Evolutionary conservation across 768 basidiomycete genomes (phyloP).

Genomic region (Phlegmacium glaucopus): DNA sequence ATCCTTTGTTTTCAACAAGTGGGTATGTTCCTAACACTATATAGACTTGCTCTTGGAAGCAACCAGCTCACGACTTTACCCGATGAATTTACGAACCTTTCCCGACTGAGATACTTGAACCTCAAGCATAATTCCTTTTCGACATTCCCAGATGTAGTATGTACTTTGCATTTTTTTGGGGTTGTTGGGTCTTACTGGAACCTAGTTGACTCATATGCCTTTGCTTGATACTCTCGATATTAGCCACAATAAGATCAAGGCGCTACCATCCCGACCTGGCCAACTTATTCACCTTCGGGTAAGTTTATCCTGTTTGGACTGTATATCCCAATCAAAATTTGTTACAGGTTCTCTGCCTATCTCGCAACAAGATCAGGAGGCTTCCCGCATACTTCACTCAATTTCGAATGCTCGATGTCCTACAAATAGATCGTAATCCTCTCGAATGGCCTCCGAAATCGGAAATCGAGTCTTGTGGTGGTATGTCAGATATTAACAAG

Average conservation of each 20-base stretch:
- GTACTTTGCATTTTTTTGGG: slow-evolving; percentile 26
- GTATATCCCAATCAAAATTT: not conserved
- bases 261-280: slow-evolving; percentile 77
- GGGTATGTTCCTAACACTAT: not conserved
- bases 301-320: not conserved
- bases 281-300: slow-evolving; percentile 75
- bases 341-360: slow-evolving; percentile 76
- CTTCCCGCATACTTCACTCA: slow-evolving; percentile 77
- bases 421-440: slow-evolving; percentile 90
- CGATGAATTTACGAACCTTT: slow-evolving; percentile 65
- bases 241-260: slow-evolving; percentile 85
- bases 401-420: slow-evolving; percentile 69
- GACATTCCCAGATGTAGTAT: slow-evolving; percentile 82
- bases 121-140: slow-evolving; percentile 82
- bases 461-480: slow-evolving; percentile 43
- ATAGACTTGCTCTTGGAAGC: slow-evolving; percentile 81
- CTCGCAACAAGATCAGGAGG: slow-evolving; percentile 77
- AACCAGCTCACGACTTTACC: slow-evolving; percentile 82
- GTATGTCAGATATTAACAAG: slow-evolving; percentile 42
- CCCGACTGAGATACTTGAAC: slow-evolving; percentile 80
- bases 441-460: slow-evolving; percentile 85
- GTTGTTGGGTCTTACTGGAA: slow-evolving; percentile 3
- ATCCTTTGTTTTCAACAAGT: not conserved
- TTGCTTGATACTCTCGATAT: slow-evolving; percentile 93
- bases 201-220: slow-evolving; percentile 77